A percentile compares a stretch with the other conserved stretches of the same genome.
Conservation (phyloP, 2,329 filamentous ascomycete genomes). For the Fusarium penzigii region DNA sequence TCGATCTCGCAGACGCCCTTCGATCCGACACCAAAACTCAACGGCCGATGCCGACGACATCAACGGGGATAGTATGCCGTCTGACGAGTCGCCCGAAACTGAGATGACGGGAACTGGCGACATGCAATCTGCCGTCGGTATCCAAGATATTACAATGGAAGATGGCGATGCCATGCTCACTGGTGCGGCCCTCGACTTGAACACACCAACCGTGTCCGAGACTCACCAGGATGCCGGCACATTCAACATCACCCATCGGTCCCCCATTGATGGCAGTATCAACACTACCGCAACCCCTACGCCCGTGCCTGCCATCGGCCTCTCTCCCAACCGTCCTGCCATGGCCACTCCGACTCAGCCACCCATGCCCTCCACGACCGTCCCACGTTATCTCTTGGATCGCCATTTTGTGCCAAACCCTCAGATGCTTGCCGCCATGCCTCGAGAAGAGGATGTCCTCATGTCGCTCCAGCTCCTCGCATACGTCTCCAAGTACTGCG, state of each 20-base stretch:
- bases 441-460: constrained; percentile 93
- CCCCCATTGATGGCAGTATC: constrained; percentile 81
- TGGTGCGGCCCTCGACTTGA: constrained; percentile 71
- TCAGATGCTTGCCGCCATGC: constrained; percentile 85
- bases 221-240: constrained; percentile 79
- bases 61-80: constrained; percentile 78
- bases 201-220: constrained; percentile 78
- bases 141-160: constrained; percentile 79
- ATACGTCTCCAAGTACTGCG: constrained; percentile 98
- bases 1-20: constrained; percentile 70
- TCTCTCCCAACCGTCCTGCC: constrained; percentile 72
- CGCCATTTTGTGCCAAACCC: constrained; percentile 68
- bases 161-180: constrained; percentile 79
- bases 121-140: constrained; percentile 78
- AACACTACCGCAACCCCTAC: constrained; percentile 70
- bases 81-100: constrained; percentile 74
- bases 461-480: constrained; percentile 97
- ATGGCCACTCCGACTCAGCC: constrained; percentile 74
- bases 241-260: constrained; percentile 91
- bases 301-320: constrained; percentile 65
- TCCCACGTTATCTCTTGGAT: constrained; percentile 79
- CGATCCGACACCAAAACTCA: constrained; percentile 87
- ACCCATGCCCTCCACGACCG: constrained; percentile 67
- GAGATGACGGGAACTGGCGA: constrained; percentile 80
- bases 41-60: constrained; percentile 88